These are phyloP conservation scores for Candida qinlingensis DNA, from an alignment of 805 yeast genomes.

Conservation along the genomic window DNA sequence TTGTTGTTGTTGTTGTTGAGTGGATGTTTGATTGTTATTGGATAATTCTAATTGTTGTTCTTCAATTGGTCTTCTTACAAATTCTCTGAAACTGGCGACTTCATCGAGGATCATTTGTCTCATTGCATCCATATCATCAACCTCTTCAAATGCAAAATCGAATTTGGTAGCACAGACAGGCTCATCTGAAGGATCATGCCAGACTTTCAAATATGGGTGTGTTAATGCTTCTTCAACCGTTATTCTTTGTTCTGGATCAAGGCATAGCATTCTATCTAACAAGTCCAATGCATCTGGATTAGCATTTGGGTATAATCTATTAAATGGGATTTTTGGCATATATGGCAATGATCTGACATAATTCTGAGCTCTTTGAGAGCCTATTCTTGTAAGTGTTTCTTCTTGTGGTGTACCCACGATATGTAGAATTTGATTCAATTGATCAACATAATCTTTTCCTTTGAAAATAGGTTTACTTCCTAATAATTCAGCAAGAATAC, in stretches of 20 bases:
- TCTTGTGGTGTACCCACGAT: conserved; percentile 90
- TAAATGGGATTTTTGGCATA: conserved; percentile 74
- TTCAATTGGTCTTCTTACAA: conserved; percentile 71
- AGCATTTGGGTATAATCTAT: conserved; percentile 71
- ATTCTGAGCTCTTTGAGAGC: conserved; percentile 85
- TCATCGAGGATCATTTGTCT: conserved; percentile 74
- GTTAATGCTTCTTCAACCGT: conserved; percentile 82
- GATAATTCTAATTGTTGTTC: conserved; percentile 40
- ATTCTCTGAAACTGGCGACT: conserved; percentile 70
- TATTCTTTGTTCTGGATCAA: conserved; percentile 81
- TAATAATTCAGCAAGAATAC: conserved; percentile 88
- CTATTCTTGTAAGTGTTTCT: conserved; percentile 61
- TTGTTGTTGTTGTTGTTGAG: conserved; percentile 10
- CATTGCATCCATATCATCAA: conserved; percentile 74
- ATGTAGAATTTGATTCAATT: conserved; percentile 79
- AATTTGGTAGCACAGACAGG: conserved; percentile 76
- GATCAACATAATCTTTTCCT: conserved; percentile 95
- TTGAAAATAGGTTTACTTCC: conserved; percentile 91
- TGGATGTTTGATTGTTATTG: conserved; percentile 16
- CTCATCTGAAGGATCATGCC: conserved; percentile 95
- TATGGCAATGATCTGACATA: conserved; percentile 83
- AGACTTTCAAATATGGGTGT: conserved; percentile 83
- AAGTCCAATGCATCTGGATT: conserved; percentile 83
- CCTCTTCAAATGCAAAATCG: conserved; percentile 78
- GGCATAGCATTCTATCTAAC: conserved; percentile 70